phyloP scores from a whole-genome alignment of 768 basidiomycete species.

The Podaxis sp. region DNA sequence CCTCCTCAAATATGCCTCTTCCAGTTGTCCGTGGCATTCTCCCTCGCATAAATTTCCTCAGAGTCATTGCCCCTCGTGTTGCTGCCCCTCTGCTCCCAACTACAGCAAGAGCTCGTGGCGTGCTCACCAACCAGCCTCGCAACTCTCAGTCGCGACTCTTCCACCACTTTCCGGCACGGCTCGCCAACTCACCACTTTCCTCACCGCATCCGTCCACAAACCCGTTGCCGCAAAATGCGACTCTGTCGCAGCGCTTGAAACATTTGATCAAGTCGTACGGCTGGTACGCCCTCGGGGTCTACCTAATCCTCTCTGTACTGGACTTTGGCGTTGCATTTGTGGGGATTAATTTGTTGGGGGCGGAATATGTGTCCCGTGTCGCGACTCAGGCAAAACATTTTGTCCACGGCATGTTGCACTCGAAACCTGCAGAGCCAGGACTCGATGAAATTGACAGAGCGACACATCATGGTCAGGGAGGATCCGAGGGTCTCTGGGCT shows the following conservation, averaged over 20 bases:
- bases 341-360: slow-evolving; percentile 82
- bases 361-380: slow-evolving; percentile 79
- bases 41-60: slow-evolving; percentile 27
- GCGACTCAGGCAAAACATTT: slow-evolving; percentile 52
- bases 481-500: slow-evolving; percentile 80
- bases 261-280: slow-evolving; percentile 89
- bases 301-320: slow-evolving; percentile 63
- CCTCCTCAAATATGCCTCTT: slow-evolving; percentile 1
- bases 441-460: slow-evolving; percentile 54
- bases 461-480: slow-evolving; percentile 25
- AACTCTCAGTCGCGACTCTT: slow-evolving; percentile 7
- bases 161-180: slow-evolving; percentile 10
- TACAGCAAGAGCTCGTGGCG: neutral
- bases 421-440: slow-evolving; percentile 61
- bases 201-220: slow-evolving; percentile 11
- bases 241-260: slow-evolving; percentile 69
- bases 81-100: slow-evolving; percentile 14
- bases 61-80: slow-evolving; percentile 17
- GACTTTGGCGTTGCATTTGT: slow-evolving; percentile 87
- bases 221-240: slow-evolving; percentile 42
- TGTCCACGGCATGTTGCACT: slow-evolving; percentile 39
- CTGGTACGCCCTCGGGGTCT: slow-evolving; percentile 93
- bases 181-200: slow-evolving; percentile 13
- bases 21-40: slow-evolving; percentile 20
- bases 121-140: slow-evolving; percentile 9